Base-by-base conservation (phyloP, 202 grass and related monocot species). In the Schoenoplectus triqueter region DNA sequence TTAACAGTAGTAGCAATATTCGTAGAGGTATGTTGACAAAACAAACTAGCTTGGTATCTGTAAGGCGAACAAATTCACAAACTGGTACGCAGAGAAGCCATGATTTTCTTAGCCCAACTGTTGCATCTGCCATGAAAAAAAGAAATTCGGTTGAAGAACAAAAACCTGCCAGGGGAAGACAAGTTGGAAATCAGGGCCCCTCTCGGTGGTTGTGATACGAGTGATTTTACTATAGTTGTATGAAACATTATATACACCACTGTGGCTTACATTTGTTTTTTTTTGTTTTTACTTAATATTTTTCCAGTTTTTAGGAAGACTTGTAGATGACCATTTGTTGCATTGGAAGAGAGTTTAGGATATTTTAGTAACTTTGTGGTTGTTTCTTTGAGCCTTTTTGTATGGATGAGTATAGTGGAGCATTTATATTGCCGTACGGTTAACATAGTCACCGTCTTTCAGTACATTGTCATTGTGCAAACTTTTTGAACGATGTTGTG, bases 71-170 rank as follows among this genome's bases (percentile, higher is more conserved):
- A 0, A 87, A 92, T 49, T 85, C 92, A 52, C 93, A 95, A 87
- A 88, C 91, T 10, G 90, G 92, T 81, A 88, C 93, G 3, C 93
- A 89, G 71, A 95, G 92, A 84, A 92, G 93, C 77, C 90, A 92
- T 83, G 93, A 88, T 84, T 95, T 88, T 83, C 92, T 95, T 84
- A 91, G 91, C 31, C 93, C 87, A 7, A 95, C 90, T 0, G 89
- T 95, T 74, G 89, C 93, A 21, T 92, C 90, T 1, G 86, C 71
- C 80, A 95, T 92, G 93, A 95, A 95, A 85, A 95, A 95, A 85
- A 91, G 85, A 79, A 92, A 95, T 74, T 39, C 90, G 17, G 65
- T 44, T 42, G 81, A 83, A 55, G 66, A 83, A 31, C 64, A 83
- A 10, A 83, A 83, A 54, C 63, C 50, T 68, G 20, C 66, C 19